Evolutionary conservation across 495 filamentous ascomycete species (phyloP).

Genomic region (Schizothecium vesticola): DNA sequence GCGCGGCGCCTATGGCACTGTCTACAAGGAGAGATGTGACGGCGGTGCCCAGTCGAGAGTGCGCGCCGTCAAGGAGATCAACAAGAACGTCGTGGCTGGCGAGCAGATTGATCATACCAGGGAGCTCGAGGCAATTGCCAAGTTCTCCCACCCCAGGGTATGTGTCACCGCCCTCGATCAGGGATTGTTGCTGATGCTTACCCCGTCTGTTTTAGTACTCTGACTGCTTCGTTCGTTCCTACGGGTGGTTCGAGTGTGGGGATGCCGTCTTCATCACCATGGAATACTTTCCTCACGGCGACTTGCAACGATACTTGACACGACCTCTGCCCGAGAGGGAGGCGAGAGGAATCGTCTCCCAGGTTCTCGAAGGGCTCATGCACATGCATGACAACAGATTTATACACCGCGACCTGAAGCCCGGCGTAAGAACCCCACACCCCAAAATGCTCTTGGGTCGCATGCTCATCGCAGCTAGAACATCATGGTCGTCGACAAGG

Average conservation of each 20-base stretch:
- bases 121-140: constrained; percentile 16
- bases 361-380: constrained; percentile 42
- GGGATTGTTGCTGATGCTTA: background rate
- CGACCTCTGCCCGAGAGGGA: constrained; percentile 29
- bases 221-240: constrained; percentile 30
- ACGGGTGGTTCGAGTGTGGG: constrained; percentile 37
- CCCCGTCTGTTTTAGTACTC: constrained; percentile 3
- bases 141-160: constrained; percentile 14
- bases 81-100: constrained; percentile 1
- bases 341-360: constrained; percentile 30
- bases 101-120: constrained; percentile 10
- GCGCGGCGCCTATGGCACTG: constrained; percentile 11
- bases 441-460: background rate
- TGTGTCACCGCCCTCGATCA: background rate
- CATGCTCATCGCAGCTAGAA: constrained; percentile 12
- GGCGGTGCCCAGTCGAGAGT: background rate
- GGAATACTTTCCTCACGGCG: constrained; percentile 36
- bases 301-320: constrained; percentile 23
- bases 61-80: constrained; percentile 16
- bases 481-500: constrained; percentile 12
- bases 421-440: constrained; percentile 18
- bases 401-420: constrained; percentile 50
- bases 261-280: constrained; percentile 36
- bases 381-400: constrained; percentile 47
- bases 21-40: constrained; percentile 12